Evolutionary conservation across 352 stramenopile genomes (phyloP).

Genomic region (Phytopythium sindhum): DNA sequence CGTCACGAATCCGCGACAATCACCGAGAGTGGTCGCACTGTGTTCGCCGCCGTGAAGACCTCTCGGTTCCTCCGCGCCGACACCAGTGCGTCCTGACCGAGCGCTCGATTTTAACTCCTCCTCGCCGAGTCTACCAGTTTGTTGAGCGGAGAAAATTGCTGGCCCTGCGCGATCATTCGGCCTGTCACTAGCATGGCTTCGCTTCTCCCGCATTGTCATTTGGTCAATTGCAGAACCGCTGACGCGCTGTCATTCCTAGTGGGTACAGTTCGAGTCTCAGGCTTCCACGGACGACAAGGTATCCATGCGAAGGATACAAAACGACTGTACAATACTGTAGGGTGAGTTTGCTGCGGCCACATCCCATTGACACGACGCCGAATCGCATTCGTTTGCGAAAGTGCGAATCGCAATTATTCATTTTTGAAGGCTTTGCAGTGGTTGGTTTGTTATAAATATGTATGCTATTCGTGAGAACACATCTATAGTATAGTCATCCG

Average conservation of each 20-base stretch:
- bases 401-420: no score
- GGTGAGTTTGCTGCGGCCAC: no score
- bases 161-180: neutral
- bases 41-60: no score
- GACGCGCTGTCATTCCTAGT: neutral
- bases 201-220: neutral
- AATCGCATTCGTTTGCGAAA: no score
- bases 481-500: no score
- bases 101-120: neutral
- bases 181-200: neutral
- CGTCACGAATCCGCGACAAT: neutral
- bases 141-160: neutral
- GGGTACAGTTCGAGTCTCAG: neutral
- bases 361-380: no score
- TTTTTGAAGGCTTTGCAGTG: no score
- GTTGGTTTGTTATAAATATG: no score
- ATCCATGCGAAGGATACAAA: neutral
- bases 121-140: neutral
- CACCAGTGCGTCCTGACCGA: neutral
- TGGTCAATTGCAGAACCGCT: neutral
- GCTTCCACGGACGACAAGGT: neutral
- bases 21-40: neutral
- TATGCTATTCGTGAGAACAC: no score
- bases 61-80: neutral
- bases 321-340: no score